Percentiles rank a stretch among this genome's conserved stretches.
Conservation (phyloP, 768 basidiomycete species). For the Leucogyrophana mollusca region DNA sequence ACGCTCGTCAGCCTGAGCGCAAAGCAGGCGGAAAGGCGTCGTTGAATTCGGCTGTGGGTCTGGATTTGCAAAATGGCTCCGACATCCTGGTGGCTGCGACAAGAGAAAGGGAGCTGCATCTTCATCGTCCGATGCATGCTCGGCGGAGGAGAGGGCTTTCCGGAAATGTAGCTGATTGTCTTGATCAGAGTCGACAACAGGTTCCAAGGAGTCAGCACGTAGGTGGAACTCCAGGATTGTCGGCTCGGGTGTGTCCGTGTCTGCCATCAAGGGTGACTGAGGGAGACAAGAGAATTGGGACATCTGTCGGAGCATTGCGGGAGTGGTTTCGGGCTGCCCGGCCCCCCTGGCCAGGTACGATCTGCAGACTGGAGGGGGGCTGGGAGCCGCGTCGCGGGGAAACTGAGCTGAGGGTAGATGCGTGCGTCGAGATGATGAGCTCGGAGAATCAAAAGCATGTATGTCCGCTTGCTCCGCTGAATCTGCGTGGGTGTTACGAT, state of each 20-base stretch:
- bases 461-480: no score
- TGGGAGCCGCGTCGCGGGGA: no score
- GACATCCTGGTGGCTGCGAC: no score
- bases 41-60: constrained; percentile 8
- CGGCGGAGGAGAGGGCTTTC: constrained; percentile 11
- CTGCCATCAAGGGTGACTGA: constrained; percentile 3
- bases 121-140: constrained; percentile 15
- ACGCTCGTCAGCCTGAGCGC: constrained; percentile 2
- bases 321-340: constrained; percentile 19
- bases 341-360: constrained; percentile 27
- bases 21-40: constrained; percentile 9
- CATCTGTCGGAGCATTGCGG: constrained; percentile 29
- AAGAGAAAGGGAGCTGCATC: constrained; percentile 1
- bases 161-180: constrained; percentile 21
- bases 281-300: constrained; percentile 21
- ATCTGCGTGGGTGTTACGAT: no score
- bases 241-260: constrained; percentile 18
- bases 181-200: constrained; percentile 18
- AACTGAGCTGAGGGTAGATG: no score
- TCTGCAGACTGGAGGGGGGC: constrained; percentile 25
- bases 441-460: no score
- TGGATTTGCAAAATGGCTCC: no score
- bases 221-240: constrained; percentile 31
- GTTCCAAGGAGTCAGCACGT: constrained; percentile 20
- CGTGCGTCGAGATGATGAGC: no score